Base-by-base conservation (phyloP, 176 grass and related monocot genomes). In the Hordeum marinum region DNA sequence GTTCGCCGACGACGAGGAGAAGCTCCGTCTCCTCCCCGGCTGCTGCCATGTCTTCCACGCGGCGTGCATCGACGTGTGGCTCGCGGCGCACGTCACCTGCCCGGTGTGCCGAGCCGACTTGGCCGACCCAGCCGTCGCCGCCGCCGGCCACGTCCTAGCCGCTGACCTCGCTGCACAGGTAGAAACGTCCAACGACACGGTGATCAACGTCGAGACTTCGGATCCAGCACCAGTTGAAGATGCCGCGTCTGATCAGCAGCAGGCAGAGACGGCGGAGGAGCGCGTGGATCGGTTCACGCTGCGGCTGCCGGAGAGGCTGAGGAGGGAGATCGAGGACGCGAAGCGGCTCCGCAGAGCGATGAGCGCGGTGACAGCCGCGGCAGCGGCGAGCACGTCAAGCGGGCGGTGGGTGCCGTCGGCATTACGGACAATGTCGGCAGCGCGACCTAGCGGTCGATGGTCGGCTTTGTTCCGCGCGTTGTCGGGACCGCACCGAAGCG, bases 31-130 rank as follows among this genome's bases (percentile, higher is more conserved):
- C 21, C 87, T 98, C 32, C 93, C 93, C 27, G 86, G 87, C 0
- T 98, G 96, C 77, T 91, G 87, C 87, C 96, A 98, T 68, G 91
- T 98, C 6, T 98, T 98, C 89, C 96, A 98, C 68, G 63, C 85
- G 13, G 85, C 70, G 0, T 98, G 96, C 89, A 89, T 98, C 58
- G 89, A 98, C 87, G 67, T 80, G 1, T 98, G 96, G 96, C 85
- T 98, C 15, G 63, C 79, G 3, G 83, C 85, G 34, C 89, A 98
- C 57, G 82, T 90, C 45, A 98, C 93, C 58, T 98, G 96, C 72
- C 96, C 96, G 9, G 93, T 98, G 3, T 98, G 96, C 89, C 93
- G 96, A 61, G 91, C 96, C 68, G 84, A 98, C 84, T 81, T 98
- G 23, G 76, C 91, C 17, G 89, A 93, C 31, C 93, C 91, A 1